phyloP scores from a whole-genome alignment of 2,329 filamentous ascomycete species.

The Dactylellina cionopaga region DNA sequence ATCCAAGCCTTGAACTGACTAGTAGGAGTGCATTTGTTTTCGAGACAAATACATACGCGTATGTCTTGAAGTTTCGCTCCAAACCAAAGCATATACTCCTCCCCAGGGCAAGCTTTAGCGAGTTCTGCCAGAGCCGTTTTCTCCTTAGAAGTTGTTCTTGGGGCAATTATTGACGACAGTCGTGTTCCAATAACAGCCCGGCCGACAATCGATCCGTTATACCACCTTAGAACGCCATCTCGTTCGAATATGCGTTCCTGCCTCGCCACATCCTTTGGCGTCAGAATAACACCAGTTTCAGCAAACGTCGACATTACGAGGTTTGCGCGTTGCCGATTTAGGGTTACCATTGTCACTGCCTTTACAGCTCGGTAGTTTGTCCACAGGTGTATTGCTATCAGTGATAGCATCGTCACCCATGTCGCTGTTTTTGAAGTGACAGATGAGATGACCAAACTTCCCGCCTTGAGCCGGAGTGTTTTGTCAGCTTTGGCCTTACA shows the following conservation, averaged over 20 bases:
- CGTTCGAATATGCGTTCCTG: slow-evolving; percentile 70
- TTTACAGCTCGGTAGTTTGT: slow-evolving; percentile 89
- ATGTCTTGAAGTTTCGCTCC: slow-evolving; percentile 58
- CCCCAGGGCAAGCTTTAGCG: slow-evolving; percentile 61
- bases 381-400: slow-evolving; percentile 79
- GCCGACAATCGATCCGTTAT: slow-evolving; percentile 64
- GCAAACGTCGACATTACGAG: slow-evolving; percentile 75
- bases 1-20: slow-evolving; percentile 72
- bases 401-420: slow-evolving; percentile 75
- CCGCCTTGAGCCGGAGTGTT: slow-evolving; percentile 64
- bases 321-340: slow-evolving; percentile 87
- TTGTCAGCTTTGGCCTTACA: slow-evolving; percentile 25
- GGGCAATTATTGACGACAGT: slow-evolving; percentile 59
- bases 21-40: slow-evolving; percentile 65
- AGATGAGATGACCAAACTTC: slow-evolving; percentile 80
- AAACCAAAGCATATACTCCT: slow-evolving; percentile 72
- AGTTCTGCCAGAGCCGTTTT: slow-evolving; percentile 55
- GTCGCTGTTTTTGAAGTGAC: slow-evolving; percentile 77
- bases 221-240: slow-evolving; percentile 73
- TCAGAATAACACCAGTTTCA: slow-evolving; percentile 66
- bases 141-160: slow-evolving; percentile 26
- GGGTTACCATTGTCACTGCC: slow-evolving; percentile 80
- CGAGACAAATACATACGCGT: slow-evolving; percentile 70
- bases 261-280: slow-evolving; percentile 72
- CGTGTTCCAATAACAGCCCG: slow-evolving; percentile 67